Percentiles rank a stretch among this genome's conserved stretches.
These are phyloP conservation scores for Phytophthora pinifolia DNA, from an alignment of 352 stramenopile species.

Conservation along the genomic window DNA sequence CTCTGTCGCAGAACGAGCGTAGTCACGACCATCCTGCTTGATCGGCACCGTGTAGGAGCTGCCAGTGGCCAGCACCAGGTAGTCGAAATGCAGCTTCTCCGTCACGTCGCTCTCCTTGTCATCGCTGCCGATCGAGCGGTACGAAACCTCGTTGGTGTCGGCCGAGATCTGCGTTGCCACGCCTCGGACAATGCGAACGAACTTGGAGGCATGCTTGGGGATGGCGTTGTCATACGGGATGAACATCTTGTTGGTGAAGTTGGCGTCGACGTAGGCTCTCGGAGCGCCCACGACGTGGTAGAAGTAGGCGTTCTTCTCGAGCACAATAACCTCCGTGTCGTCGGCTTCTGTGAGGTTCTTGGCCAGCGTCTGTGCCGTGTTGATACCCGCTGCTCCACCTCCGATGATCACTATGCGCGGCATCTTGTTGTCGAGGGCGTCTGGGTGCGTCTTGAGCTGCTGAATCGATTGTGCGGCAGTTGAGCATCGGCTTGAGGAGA, in stretches of 20 bases:
- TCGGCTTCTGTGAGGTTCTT: conserved; percentile 21
- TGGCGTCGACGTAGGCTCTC: conserved; percentile 36
- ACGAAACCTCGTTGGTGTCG: conserved; percentile 25
- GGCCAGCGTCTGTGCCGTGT: conserved; percentile 34
- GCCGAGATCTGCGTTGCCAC: conserved; percentile 26
- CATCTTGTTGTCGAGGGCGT: conserved; percentile 9
- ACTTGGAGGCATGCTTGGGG: conserved; percentile 9
- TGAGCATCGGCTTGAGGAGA: too few species aligned
- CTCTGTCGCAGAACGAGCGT: conserved; percentile 26
- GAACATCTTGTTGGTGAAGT: conserved; percentile 37
- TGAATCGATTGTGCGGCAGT: too few species aligned
- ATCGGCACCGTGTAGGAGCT: conserved; percentile 37
- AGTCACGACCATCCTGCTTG: conserved; percentile 25
- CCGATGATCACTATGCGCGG: conserved; percentile 39
- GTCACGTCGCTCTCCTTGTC: conserved; percentile 13
- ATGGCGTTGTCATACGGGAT: conserved; percentile 40
- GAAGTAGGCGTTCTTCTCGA: conserved; percentile 43
- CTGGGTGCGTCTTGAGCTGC: too few species aligned
- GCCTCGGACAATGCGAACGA: conserved; percentile 28
- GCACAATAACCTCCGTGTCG: conserved; percentile 33
- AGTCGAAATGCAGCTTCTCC: conserved; percentile 38
- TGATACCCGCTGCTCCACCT: conserved; percentile 34
- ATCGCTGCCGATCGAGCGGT: conserved; percentile 23
- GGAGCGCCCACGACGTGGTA: conserved; percentile 40
- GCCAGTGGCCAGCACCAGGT: conserved; percentile 37